Conservation (phyloP, 2,329 filamentous ascomycete species). For the Immersiporthe knoxdaviesiana region DNA sequence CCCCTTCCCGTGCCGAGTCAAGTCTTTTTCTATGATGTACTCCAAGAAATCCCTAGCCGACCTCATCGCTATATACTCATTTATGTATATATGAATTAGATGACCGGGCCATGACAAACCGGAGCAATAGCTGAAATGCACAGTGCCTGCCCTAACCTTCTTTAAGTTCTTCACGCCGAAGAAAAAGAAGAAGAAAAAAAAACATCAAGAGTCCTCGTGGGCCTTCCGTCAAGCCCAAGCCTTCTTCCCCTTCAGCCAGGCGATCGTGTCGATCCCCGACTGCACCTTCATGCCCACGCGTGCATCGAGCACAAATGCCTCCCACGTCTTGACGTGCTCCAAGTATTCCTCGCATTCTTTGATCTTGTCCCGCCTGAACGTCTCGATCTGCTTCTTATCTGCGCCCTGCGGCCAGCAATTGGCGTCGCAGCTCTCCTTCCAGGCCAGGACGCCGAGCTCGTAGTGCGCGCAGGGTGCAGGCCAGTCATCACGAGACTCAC, state of each 20-base stretch:
- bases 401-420: constrained; percentile 34
- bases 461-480: constrained; percentile 76
- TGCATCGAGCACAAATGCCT: constrained; percentile 72
- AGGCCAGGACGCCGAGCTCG: constrained; percentile 81
- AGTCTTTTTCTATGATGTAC: background rate
- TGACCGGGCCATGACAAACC: background rate
- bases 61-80: background rate
- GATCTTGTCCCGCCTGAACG: constrained; percentile 52
- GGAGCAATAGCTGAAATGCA: background rate
- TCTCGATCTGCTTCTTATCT: constrained; percentile 35
- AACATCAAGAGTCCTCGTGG: background rate
- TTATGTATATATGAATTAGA: background rate
- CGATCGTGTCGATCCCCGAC: constrained; percentile 68
- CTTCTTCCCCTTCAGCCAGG: constrained; percentile 54
- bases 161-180: background rate
- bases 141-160: background rate
- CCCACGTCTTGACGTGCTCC: constrained; percentile 71
- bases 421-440: constrained; percentile 65
- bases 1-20: background rate
- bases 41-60: constrained; percentile 9
- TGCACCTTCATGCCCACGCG: constrained; percentile 75
- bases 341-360: constrained; percentile 67
- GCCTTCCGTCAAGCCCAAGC: constrained; percentile 34
- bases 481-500: constrained; percentile 69
- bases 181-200: background rate